Conservation (phyloP, 2,329 filamentous ascomycete genomes). For the Cordyceps fumosorosea region DNA sequence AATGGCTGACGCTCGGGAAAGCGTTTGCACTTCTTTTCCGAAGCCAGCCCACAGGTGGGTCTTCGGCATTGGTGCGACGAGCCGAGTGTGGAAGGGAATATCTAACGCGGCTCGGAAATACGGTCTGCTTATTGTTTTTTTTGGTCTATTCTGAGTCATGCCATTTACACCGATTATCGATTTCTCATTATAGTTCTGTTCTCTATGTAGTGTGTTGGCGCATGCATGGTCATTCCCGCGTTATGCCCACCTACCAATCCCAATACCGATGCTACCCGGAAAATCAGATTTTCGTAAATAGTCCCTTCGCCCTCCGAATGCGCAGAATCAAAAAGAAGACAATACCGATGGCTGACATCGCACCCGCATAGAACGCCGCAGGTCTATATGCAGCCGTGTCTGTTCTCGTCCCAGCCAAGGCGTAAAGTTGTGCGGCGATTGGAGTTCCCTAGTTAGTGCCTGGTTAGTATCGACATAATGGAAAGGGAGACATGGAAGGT, state of each 20-base stretch:
- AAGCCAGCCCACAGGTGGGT: slow-evolving; percentile 5
- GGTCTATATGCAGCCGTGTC: slow-evolving; percentile 19
- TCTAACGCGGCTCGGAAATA: not conserved
- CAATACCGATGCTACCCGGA: not conserved
- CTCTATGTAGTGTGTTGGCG: not conserved
- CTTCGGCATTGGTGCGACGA: not conserved
- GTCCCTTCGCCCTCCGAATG: not conserved
- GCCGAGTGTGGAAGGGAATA: not conserved
- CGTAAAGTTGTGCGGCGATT: slow-evolving; percentile 22
- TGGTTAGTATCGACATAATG: slow-evolving; percentile 4
- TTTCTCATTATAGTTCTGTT: not conserved
- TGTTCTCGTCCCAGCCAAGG: slow-evolving; percentile 16
- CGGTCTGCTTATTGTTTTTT: not conserved
- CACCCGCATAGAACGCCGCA: slow-evolving; percentile 23
- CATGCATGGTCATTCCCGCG: not conserved
- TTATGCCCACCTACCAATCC: not conserved
- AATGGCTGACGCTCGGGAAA: slow-evolving; percentile 2
- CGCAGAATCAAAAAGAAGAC: slow-evolving; percentile 13
- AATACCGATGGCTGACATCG: slow-evolving; percentile 19
- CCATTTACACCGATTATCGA: not conserved
- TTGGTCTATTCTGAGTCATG: not conserved
- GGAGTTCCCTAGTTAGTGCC: slow-evolving; percentile 19
- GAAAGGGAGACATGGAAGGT: too few relatives aligned
- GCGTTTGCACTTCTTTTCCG: slow-evolving; percentile 6
- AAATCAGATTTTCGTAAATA: not conserved